These are phyloP conservation scores for Capsicum baccatum DNA, from an alignment of 257 asterid species.

Conservation along the genomic window DNA sequence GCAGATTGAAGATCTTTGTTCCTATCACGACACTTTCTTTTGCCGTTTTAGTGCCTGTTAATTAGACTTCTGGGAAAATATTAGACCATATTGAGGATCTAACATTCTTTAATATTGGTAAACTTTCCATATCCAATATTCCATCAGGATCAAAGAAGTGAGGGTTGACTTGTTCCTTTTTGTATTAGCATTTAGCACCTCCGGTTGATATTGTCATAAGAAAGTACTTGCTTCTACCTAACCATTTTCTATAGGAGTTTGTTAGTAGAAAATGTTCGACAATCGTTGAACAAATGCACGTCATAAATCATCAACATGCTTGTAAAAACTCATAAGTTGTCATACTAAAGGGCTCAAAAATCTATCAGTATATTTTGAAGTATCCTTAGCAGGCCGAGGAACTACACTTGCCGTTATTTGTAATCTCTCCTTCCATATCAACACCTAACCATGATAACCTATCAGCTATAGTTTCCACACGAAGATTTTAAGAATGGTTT, in stretches of 20 bases:
- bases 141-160: constrained; percentile 36
- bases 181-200: neutral
- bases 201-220: neutral
- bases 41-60: constrained; percentile 79
- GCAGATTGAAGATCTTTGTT: constrained; percentile 87
- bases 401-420: neutral
- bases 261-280: constrained; percentile 1
- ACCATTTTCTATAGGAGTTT: neutral
- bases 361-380: neutral
- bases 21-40: constrained; percentile 79
- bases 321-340: constrained; percentile 5
- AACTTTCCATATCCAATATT: constrained; percentile 37
- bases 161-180: constrained; percentile 27
- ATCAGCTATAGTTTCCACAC: neutral
- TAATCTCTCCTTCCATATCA: constrained; percentile 1
- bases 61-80: constrained; percentile 70
- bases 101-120: constrained; percentile 31
- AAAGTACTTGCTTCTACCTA: neutral
- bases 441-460: constrained; percentile 9
- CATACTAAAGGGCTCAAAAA: neutral
- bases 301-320: neutral
- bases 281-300: neutral
- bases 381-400: neutral
- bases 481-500: neutral
- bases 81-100: constrained; percentile 54